Evolutionary conservation across 1,284 basidiomycete genomes (phyloP).

Genomic region (Sanghuangporus weigelae): DNA sequence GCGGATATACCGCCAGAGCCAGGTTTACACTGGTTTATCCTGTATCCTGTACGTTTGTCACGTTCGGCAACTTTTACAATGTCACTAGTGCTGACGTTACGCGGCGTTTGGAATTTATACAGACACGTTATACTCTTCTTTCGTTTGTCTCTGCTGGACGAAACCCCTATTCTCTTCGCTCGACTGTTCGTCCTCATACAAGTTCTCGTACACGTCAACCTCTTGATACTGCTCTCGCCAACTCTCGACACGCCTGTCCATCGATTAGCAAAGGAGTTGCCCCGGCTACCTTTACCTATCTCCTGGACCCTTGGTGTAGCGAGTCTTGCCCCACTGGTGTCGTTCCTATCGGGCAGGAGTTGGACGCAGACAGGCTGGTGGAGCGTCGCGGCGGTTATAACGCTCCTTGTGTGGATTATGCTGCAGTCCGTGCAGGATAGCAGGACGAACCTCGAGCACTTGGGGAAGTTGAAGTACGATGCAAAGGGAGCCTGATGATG

Average conservation of each 20-base stretch:
- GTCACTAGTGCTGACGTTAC: not conserved
- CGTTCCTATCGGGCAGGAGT: slow-evolving; percentile 1
- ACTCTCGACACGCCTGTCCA: not conserved
- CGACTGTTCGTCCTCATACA: slow-evolving; percentile 8
- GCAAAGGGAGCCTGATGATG: slow-evolving; percentile 15
- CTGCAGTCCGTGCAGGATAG: slow-evolving; percentile 6
- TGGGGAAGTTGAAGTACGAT: slow-evolving; percentile 12
- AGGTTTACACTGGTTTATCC: not conserved
- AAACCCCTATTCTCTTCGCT: slow-evolving; percentile 4
- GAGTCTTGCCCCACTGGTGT: not conserved
- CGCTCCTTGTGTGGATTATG: not conserved
- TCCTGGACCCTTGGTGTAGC: not conserved
- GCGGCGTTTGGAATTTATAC: not conserved
- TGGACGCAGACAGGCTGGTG: slow-evolving; percentile 15
- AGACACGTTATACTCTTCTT: slow-evolving; percentile 12
- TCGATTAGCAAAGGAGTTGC: not conserved
- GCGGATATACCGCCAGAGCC: not conserved
- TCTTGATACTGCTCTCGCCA: slow-evolving; percentile 1
- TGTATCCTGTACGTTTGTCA: slow-evolving; percentile 1
- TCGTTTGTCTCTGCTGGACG: not conserved
- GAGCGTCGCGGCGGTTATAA: slow-evolving; percentile 5
- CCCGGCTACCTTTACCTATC: not conserved
- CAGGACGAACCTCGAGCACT: not conserved
- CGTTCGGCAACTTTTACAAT: not conserved
- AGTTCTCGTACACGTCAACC: slow-evolving; percentile 2